These are phyloP conservation scores for Pichia cephalocereana DNA, from an alignment of 805 yeast species.

Conservation along the genomic window DNA sequence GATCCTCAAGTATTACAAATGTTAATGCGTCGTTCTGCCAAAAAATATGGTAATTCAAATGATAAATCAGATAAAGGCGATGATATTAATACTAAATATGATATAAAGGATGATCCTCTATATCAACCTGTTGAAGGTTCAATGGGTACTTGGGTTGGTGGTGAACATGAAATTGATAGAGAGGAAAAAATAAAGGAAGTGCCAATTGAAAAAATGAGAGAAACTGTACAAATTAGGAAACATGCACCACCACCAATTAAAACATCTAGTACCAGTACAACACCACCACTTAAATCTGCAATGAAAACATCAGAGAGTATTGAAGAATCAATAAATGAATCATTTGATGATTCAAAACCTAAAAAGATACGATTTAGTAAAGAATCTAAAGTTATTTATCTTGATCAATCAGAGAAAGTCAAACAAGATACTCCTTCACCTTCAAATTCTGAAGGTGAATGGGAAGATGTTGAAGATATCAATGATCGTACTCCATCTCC, in stretches of 20 bases:
- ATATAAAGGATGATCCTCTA: constrained; percentile 19
- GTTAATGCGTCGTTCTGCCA: constrained; percentile 47
- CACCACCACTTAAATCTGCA: constrained; percentile 7
- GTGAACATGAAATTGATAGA: constrained; percentile 27
- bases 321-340: not conserved
- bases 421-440: not conserved
- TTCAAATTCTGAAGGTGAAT: constrained; percentile 26
- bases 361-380: constrained; percentile 24
- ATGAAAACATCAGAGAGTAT: no score
- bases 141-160: constrained; percentile 30
- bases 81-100: not conserved
- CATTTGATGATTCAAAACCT: constrained; percentile 16
- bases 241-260: no score
- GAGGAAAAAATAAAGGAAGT: constrained; percentile 11
- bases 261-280: not conserved
- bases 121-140: constrained; percentile 20
- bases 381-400: constrained; percentile 26
- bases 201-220: not conserved
- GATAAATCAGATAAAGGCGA: constrained; percentile 14
- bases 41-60: constrained; percentile 24
- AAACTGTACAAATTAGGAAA: not conserved
- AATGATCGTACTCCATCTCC: constrained; percentile 28
- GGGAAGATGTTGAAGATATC: constrained; percentile 42
- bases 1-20: constrained; percentile 61
- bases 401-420: constrained; percentile 10